A percentile compares a stretch with the other conserved stretches of the same genome.
These are phyloP conservation scores for Fusarium nodosum DNA, from an alignment of 2,329 filamentous ascomycete species.

Conservation along the genomic window DNA sequence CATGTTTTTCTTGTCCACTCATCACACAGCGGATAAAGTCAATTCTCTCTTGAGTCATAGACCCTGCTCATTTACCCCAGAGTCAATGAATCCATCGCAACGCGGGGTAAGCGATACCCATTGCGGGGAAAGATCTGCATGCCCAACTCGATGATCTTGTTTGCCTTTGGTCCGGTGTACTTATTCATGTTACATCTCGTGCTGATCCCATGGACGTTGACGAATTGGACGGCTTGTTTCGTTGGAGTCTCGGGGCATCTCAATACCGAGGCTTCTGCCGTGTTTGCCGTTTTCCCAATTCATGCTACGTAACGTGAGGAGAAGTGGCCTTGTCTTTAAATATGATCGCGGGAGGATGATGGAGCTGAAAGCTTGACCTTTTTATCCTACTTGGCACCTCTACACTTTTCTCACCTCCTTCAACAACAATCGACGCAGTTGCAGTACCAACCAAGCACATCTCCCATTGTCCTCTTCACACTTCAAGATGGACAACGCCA, in stretches of 20 bases:
- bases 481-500: slow-evolving; percentile 23
- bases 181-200: neutral
- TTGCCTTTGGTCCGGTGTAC: neutral
- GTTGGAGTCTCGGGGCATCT: neutral
- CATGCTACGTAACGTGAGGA: neutral
- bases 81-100: neutral
- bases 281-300: neutral
- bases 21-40: neutral
- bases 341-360: neutral
- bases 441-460: neutral
- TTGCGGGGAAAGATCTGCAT: neutral
- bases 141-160: neutral
- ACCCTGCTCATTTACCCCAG: slow-evolving; percentile 2
- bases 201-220: neutral
- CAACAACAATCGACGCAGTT: neutral
- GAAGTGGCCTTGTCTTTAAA: neutral
- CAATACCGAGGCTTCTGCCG: slow-evolving; percentile 1
- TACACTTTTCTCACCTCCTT: neutral
- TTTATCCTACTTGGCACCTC: neutral
- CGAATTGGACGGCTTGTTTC: neutral
- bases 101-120: neutral
- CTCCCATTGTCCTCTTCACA: neutral
- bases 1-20: neutral
- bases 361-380: neutral
- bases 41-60: slow-evolving; percentile 1